Evolutionary conservation across 108 stramenopile species (phyloP), one percentile per base, ranked within the genome.

Genomic region (Asterionellopsis glacialis): DNA sequence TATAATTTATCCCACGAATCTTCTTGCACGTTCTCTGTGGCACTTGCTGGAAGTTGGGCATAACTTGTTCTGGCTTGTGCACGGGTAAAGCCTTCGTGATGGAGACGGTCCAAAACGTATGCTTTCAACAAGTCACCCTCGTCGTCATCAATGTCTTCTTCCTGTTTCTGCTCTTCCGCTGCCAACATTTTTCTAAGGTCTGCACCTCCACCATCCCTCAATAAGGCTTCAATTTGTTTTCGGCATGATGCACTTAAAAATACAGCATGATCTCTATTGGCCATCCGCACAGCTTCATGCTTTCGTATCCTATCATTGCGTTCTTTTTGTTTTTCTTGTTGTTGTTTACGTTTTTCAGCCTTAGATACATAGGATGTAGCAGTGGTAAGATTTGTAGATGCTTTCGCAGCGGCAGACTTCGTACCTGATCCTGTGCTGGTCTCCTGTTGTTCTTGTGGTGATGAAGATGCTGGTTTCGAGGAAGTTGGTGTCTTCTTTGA

Each of bases 241-340:
- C 91, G 77, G 13, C 88, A 59, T 28, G 50, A 28, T 12, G 86
- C 84, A 28, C 73, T 72, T 75, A 93, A 73, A 63, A 83, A 86
- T n/a, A 93, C 84, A 9, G 75, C 75, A 62, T 81, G 76, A 51
- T 83, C 68, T 18, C 61, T 72, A 70, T 93, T 93, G 54, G 91
- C 91, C 75, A 79, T 76, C 11, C 80, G 78, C 15, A 84, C 69
- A 1, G 86, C 87, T 60, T 90, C 84, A 24, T 86, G 87, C 43
- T 78, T 77, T 3, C 75, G 79, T 39, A 82, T 77, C 3, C 76
- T 55, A 19, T 74, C 75, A 49, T 86, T 83, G 15, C 79, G 56
- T 57, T 69, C 61, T 44, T 69, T 60, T 59, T 68, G 60, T 51
- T 64, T 70, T 57, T 67, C 52, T 51, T 76, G 76, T 23, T 63